These are phyloP conservation scores for Echites panduratus DNA, from an alignment of 257 asterid species.

Conservation along the genomic window DNA sequence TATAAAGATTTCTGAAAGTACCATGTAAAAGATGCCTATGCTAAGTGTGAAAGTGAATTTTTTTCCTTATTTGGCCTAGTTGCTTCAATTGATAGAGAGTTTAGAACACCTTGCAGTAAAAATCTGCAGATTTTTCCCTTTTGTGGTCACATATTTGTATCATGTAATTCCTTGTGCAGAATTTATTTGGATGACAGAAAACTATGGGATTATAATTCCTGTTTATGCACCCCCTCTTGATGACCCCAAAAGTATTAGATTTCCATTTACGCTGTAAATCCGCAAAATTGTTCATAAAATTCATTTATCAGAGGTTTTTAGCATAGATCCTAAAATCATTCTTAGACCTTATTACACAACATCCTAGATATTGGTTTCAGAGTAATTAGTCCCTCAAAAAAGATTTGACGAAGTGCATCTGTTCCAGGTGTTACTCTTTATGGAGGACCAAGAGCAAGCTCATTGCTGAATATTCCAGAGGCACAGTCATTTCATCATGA, in stretches of 20 bases:
- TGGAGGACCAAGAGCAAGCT: conserved; percentile 86
- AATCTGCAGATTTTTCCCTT: neutral
- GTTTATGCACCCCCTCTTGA: no score
- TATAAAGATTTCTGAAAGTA: neutral
- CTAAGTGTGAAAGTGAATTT: neutral
- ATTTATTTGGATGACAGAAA: neutral
- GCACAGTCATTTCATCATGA: conserved; percentile 83
- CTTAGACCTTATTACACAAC: neutral
- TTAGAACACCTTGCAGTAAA: conserved; percentile 1
- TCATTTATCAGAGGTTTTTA: neutral
- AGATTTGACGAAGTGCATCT: neutral
- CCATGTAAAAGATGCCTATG: neutral
- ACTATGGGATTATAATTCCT: neutral
- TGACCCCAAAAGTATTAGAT: neutral
- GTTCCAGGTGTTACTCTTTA: conserved; percentile 65
- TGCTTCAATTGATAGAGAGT: neutral
- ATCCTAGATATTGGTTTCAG: neutral
- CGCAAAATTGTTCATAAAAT: neutral
- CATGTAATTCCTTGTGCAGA: neutral
- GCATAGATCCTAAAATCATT: conserved; percentile 3
- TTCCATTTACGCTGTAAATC: neutral
- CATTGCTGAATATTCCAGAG: conserved; percentile 61
- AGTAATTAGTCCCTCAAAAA: neutral
- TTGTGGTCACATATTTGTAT: neutral
- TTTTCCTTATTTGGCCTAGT: neutral